Base-by-base conservation (phyloP, 1,284 basidiomycete genomes). In the Trichosporon faecale region DNA sequence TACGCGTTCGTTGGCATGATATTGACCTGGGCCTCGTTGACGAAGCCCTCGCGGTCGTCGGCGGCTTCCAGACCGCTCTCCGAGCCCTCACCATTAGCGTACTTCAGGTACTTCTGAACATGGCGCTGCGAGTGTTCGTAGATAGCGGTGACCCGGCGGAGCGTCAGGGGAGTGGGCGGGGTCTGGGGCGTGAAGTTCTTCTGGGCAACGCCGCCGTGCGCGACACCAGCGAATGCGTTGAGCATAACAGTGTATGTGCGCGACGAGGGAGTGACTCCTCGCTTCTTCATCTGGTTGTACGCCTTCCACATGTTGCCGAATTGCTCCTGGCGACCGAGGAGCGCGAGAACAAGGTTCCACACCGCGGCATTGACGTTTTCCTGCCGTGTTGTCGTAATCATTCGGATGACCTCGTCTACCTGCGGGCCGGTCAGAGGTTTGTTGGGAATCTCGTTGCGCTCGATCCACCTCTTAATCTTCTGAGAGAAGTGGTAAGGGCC, bases 241-340 rank as follows among this genome's bases (percentile, higher is more conserved):
- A 84, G 73, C 61, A 84, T 68, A 6, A 75, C 77, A 4, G 79
- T 80, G 70, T 76, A 84, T 2, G 82, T 84, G 12, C 80, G 68
- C 14, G 77, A 73, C 0, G 76, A 76, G 0, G 83, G 81, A 21
- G 68, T 67, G 18, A 81, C 76, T n/a, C 77, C 78, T 29, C 79
- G 72, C 67, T 81, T 82, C 73, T 84, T 84, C 83, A 84, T 84
- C 82, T 83, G 66, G 68, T 83, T 82, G 71, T 77, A 81, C 7
- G 73, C 57, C 60, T 74, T 78, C 76, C 78, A 84, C 77, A 83
- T 79, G 31, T 70, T 65, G 23, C 76, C 71, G 66, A 79, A 76
- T 66, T 74, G 78, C 33, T 72, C 70, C 52, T 77, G 76, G 57
- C 76, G 75, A 1, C 82, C 82, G 18, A 80, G 68, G 1, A 76